Percentiles rank a stretch among this genome's conserved stretches.
Conservation (phyloP, 176 grass and related monocot species). For the Oryza officinalis region DNA sequence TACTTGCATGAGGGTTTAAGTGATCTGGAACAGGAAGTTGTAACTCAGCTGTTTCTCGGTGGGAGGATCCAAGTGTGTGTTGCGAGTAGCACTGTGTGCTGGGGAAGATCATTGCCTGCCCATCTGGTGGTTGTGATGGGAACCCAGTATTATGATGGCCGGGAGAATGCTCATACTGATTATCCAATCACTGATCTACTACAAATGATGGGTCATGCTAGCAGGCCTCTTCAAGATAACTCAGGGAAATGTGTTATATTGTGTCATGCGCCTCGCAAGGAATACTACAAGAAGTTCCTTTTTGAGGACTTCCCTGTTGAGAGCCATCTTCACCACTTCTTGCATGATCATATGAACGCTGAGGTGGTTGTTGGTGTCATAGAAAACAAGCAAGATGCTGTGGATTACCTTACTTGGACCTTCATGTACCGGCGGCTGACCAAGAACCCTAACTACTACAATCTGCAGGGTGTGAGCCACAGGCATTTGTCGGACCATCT, state of each 20-base stretch:
- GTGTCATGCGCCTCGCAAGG: constrained; percentile 92
- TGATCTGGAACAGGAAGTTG: constrained; percentile 82
- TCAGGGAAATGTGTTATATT: constrained; percentile 96
- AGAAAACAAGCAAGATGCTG: constrained; percentile 98
- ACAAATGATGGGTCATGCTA: constrained; percentile 99
- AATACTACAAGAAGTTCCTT: constrained; percentile 98
- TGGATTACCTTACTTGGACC: constrained; percentile 98
- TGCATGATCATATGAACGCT: constrained; percentile 98
- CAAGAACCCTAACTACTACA: constrained; percentile 97
- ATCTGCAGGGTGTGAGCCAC: constrained; percentile 93
- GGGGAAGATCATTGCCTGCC: constrained; percentile 86
- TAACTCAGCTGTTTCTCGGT: constrained; percentile 75
- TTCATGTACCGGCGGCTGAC: constrained; percentile 90
- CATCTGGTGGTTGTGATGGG: constrained; percentile 98
- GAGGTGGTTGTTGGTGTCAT: constrained; percentile 76
- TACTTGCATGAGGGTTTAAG: constrained; percentile 94
- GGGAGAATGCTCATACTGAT: constrained; percentile 94
- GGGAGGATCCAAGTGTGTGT: constrained; percentile 95
- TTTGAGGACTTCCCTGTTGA: constrained; percentile 91
- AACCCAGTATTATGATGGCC: constrained; percentile 93
- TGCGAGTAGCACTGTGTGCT: constrained; percentile 83
- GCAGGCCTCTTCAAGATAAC: constrained; percentile 87
- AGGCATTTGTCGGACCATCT: constrained; percentile 93
- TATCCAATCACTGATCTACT: constrained; percentile 94
- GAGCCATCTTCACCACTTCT: constrained; percentile 90